These are phyloP conservation scores for Alloteropsis semialata DNA, from an alignment of 176 grass and related monocot species.

Conservation along the genomic window DNA sequence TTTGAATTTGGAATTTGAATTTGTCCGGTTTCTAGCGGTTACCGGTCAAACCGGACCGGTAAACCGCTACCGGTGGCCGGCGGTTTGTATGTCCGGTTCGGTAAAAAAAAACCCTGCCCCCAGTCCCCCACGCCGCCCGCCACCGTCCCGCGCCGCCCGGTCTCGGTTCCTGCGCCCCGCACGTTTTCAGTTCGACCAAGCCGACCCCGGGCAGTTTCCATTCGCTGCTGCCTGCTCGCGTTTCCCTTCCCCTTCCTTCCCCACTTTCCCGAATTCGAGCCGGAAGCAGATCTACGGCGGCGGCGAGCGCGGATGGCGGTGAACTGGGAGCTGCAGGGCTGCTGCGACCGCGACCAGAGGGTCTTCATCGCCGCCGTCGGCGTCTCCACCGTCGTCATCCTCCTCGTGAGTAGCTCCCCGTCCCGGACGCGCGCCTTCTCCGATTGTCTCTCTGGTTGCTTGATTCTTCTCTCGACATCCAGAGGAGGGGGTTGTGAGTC, in stretches of 20 bases:
- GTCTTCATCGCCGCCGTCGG: conserved; percentile 75
- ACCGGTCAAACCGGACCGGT: too few relatives aligned
- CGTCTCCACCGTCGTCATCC: conserved; percentile 89
- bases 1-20: too few relatives aligned
- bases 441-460: too few relatives aligned
- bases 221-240: not conserved
- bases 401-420: conserved; percentile 46
- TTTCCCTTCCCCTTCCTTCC: not conserved
- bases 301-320: conserved; percentile 25
- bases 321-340: conserved; percentile 92
- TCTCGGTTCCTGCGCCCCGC: conserved; percentile 24
- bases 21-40: too few relatives aligned
- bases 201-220: not conserved
- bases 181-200: conserved; percentile 10
- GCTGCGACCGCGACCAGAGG: conserved; percentile 65
- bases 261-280: not conserved
- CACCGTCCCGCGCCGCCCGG: not conserved
- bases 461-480: not conserved
- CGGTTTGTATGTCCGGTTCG: too few relatives aligned
- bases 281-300: conserved; percentile 40
- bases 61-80: too few relatives aligned
- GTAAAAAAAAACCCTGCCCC: too few relatives aligned
- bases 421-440: too few relatives aligned
- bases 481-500: not conserved
- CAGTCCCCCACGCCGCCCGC: not conserved